These are phyloP conservation scores for Nigrospora sphaerica DNA, from an alignment of 2,329 filamentous ascomycete species.

Conservation along the genomic window DNA sequence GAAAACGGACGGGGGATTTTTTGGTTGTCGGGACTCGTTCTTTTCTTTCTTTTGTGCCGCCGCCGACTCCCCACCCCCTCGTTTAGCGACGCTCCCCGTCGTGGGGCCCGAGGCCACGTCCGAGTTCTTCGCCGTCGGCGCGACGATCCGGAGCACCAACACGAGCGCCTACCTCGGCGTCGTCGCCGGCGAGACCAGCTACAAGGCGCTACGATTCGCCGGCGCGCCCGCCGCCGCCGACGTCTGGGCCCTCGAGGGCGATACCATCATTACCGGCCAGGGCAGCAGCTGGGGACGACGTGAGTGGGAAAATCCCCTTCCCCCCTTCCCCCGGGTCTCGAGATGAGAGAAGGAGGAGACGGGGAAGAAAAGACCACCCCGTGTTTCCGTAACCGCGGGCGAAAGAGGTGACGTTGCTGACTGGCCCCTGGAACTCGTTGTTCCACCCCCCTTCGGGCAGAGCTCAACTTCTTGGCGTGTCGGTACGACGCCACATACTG, in stretches of 20 bases:
- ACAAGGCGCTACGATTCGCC: constrained; percentile 43
- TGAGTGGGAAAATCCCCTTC: constrained; percentile 15
- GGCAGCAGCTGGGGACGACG: constrained; percentile 35
- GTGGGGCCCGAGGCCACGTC: constrained; percentile 42
- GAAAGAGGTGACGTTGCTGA: neutral
- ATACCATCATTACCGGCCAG: constrained; percentile 35
- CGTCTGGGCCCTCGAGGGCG: constrained; percentile 42
- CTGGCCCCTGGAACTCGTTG: constrained; percentile 2
- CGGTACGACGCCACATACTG: constrained; percentile 34
- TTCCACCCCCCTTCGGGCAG: constrained; percentile 10
- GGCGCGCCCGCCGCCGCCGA: constrained; percentile 29
- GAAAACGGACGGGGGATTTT: too few relatives aligned
- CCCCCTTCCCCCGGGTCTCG: neutral
- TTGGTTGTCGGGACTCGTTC: too few relatives aligned
- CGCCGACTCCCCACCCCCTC: too few relatives aligned
- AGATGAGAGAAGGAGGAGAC: too few relatives aligned
- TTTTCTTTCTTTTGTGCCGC: too few relatives aligned
- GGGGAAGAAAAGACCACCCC: too few relatives aligned
- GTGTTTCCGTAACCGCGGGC: too few relatives aligned
- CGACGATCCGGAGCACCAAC: constrained; percentile 41
- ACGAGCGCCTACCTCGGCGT: constrained; percentile 41
- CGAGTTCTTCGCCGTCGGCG: constrained; percentile 41
- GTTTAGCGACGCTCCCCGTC: constrained; percentile 32
- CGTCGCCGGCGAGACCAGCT: constrained; percentile 33
- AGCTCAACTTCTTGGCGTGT: constrained; percentile 46